Conservation (phyloP, 352 stramenopile genomes). For the Globisporangium viniferum region DNA sequence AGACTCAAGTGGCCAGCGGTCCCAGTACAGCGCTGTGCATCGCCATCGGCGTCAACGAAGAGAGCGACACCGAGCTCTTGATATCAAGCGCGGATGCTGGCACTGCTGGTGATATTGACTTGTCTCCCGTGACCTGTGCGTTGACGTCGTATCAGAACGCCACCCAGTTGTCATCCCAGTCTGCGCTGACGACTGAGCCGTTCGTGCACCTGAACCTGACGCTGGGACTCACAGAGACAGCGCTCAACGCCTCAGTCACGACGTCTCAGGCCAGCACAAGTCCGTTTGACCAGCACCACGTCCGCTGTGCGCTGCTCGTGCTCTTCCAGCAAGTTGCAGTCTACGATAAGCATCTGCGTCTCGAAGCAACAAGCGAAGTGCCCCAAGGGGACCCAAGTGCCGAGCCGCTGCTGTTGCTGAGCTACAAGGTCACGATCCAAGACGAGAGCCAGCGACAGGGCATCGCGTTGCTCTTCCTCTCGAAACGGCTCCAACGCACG, state of each 20-base stretch:
- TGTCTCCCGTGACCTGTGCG: neutral
- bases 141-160: neutral
- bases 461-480: constrained; percentile 11
- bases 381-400: neutral
- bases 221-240: neutral
- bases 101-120: too few species aligned
- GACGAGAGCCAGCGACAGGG: constrained; percentile 20
- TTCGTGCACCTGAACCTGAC: constrained; percentile 17
- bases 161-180: neutral
- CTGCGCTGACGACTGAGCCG: neutral
- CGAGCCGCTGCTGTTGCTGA: constrained; percentile 4
- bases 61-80: neutral
- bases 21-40: neutral
- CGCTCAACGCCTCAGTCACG: neutral
- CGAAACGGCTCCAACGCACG: constrained; percentile 11
- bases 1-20: neutral
- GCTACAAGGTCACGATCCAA: constrained; percentile 13
- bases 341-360: constrained; percentile 4
- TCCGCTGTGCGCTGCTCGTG: constrained; percentile 22
- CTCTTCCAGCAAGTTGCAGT: constrained; percentile 21
- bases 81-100: neutral
- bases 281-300: constrained; percentile 12
- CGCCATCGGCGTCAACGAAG: neutral
- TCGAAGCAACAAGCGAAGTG: neutral
- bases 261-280: neutral